Conservation (phyloP, 2,329 filamentous ascomycete genomes). For the Clonostachys solani region DNA sequence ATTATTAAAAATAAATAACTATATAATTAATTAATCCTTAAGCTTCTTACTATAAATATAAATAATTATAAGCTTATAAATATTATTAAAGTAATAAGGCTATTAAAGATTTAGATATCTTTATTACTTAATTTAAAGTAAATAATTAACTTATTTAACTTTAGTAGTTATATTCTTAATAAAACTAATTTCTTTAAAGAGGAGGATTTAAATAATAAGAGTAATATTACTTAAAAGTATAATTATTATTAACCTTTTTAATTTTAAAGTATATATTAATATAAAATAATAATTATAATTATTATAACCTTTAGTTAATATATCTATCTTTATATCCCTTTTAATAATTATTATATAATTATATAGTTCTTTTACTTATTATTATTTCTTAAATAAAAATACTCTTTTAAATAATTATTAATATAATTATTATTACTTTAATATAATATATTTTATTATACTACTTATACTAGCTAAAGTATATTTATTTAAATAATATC, state of each 20-base stretch:
- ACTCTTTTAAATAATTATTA: not conserved
- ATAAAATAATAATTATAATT: too few species aligned
- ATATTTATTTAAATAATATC: not conserved
- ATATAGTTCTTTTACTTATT: not conserved
- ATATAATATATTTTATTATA: not conserved
- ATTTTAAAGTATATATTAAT: too few species aligned
- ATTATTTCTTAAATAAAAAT: slow-evolving; percentile 1
- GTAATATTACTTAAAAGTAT: not conserved
- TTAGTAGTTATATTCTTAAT: too few species aligned
- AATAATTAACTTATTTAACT: too few species aligned
- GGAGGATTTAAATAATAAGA: not conserved
- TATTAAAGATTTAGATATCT: not conserved
- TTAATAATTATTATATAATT: not conserved
- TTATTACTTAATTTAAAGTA: not conserved
- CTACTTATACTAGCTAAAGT: not conserved
- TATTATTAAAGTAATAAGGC: not conserved
- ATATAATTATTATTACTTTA: not conserved
- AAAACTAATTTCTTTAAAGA: not conserved
- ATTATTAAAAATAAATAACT: too few species aligned
- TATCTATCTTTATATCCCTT: not conserved
- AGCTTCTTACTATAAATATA: not conserved
- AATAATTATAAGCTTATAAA: not conserved
- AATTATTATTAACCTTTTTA: too few species aligned
- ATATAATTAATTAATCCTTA: too few species aligned
- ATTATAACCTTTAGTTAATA: too few species aligned